phyloP scores from a whole-genome alignment of 2,329 filamentous ascomycete species.

The Saccharata proteae region DNA sequence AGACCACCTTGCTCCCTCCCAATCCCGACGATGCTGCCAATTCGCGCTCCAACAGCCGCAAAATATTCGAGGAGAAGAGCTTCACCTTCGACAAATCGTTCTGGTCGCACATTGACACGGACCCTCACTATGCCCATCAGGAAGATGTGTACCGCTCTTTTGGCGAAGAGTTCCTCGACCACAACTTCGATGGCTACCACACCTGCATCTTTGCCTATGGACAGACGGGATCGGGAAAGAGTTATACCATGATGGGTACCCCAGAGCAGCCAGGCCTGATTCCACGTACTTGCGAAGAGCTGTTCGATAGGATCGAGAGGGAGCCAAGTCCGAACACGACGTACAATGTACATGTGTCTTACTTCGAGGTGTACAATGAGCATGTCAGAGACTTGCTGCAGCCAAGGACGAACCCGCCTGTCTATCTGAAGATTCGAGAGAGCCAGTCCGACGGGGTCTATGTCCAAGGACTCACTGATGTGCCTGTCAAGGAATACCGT shows the following conservation, averaged over 20 bases:
- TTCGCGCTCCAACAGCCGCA: conserved; percentile 52
- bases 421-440: conserved; percentile 95
- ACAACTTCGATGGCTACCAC: conserved; percentile 99
- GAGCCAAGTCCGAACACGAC: conserved; percentile 82
- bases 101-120: conserved; percentile 76
- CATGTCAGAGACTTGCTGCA: conserved; percentile 90
- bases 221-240: conserved; percentile 94
- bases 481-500: conserved; percentile 72
- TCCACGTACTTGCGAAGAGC: conserved; percentile 85
- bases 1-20: conserved; percentile 65
- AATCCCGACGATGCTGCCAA: conserved; percentile 32
- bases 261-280: conserved; percentile 81
- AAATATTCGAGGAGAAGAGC: conserved; percentile 70
- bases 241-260: conserved; percentile 94
- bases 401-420: conserved; percentile 64
- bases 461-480: conserved; percentile 90
- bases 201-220: conserved; percentile 99
- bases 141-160: conserved; percentile 89
- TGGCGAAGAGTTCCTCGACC: conserved; percentile 92
- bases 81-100: conserved; percentile 98
- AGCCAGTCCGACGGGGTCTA: conserved; percentile 92
- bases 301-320: conserved; percentile 84
- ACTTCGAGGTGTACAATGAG: conserved; percentile 99
- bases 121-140: conserved; percentile 81
- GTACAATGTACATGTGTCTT: conserved; percentile 94